Evolutionary conservation across 495 filamentous ascomycete species (phyloP).

Genomic region (Cryomyces antarcticus): DNA sequence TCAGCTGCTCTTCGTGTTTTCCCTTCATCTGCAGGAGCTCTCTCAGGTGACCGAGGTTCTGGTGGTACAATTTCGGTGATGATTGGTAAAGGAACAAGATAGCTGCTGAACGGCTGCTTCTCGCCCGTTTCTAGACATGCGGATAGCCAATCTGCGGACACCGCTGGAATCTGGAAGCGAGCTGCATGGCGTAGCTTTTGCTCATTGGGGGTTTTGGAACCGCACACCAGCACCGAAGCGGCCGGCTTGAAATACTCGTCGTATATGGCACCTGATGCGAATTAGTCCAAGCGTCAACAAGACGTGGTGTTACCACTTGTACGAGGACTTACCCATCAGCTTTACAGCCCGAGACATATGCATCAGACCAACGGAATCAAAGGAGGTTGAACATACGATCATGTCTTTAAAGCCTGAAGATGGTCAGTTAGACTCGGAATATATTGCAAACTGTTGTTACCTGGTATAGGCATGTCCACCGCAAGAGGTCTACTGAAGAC

Average conservation of each 20-base stretch:
- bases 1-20: neutral
- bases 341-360: slow-evolving; percentile 58
- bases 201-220: slow-evolving; percentile 33
- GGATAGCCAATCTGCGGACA: slow-evolving; percentile 67
- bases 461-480: slow-evolving; percentile 36
- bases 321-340: slow-evolving; percentile 37
- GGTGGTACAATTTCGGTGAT: neutral
- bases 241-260: slow-evolving; percentile 48
- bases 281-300: slow-evolving; percentile 2
- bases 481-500: slow-evolving; percentile 58
- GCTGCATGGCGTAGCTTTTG: slow-evolving; percentile 62
- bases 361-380: slow-evolving; percentile 64
- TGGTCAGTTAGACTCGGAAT: neutral
- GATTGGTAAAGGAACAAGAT: neutral
- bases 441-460: slow-evolving; percentile 15
- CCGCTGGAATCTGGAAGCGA: slow-evolving; percentile 55
- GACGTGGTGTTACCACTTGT: neutral
- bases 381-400: slow-evolving; percentile 59
- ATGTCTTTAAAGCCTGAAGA: slow-evolving; percentile 38
- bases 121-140: slow-evolving; percentile 44
- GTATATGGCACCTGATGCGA: slow-evolving; percentile 38
- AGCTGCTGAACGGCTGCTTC: slow-evolving; percentile 26
- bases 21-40: neutral
- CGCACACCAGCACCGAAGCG: slow-evolving; percentile 50
- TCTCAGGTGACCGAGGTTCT: neutral